phyloP scores from a whole-genome alignment of 768 basidiomycete species.

The Rhizopogon roseolus region DNA sequence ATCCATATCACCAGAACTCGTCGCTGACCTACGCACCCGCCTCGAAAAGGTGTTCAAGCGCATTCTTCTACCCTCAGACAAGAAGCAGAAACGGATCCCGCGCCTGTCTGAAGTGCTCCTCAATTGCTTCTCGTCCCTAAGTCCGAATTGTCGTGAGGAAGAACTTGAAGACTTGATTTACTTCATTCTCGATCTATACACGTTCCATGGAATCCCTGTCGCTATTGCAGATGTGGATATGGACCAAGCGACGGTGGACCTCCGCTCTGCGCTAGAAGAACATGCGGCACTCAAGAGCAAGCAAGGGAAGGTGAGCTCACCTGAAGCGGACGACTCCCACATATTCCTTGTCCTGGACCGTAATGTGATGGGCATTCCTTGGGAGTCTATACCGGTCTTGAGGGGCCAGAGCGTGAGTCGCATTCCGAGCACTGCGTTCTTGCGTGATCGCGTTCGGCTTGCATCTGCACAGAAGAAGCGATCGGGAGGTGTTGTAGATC shows the following conservation, averaged over 20 bases:
- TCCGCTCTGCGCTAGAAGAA: slow-evolving; percentile 74
- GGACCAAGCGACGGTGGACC: slow-evolving; percentile 83
- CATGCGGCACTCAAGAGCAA: slow-evolving; percentile 39
- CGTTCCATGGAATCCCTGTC: slow-evolving; percentile 86
- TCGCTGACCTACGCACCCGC: slow-evolving; percentile 56
- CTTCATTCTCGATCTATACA: slow-evolving; percentile 90
- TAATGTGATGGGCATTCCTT: slow-evolving; percentile 83
- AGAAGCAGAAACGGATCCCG: slow-evolving; percentile 50
- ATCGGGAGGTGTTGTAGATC: slow-evolving; percentile 29
- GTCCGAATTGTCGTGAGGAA: slow-evolving; percentile 81
- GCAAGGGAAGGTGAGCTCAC: slow-evolving; percentile 19
- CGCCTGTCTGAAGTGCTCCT: slow-evolving; percentile 72
- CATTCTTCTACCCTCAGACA: slow-evolving; percentile 55
- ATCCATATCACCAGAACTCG: slow-evolving; percentile 36
- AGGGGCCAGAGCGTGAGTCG: slow-evolving; percentile 85
- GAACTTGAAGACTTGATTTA: slow-evolving; percentile 94
- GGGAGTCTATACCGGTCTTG: slow-evolving; percentile 91
- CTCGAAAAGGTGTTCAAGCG: slow-evolving; percentile 76
- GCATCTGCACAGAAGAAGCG: slow-evolving; percentile 25
- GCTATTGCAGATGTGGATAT: slow-evolving; percentile 91
- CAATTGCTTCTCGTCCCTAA: slow-evolving; percentile 80
- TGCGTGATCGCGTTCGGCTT: slow-evolving; percentile 75
- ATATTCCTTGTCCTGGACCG: slow-evolving; percentile 88
- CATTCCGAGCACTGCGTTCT: slow-evolving; percentile 86
- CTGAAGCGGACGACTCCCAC: slow-evolving; percentile 52